Base-by-base conservation (phyloP, 2,329 filamentous ascomycete genomes). In the Truncatella angustata region DNA sequence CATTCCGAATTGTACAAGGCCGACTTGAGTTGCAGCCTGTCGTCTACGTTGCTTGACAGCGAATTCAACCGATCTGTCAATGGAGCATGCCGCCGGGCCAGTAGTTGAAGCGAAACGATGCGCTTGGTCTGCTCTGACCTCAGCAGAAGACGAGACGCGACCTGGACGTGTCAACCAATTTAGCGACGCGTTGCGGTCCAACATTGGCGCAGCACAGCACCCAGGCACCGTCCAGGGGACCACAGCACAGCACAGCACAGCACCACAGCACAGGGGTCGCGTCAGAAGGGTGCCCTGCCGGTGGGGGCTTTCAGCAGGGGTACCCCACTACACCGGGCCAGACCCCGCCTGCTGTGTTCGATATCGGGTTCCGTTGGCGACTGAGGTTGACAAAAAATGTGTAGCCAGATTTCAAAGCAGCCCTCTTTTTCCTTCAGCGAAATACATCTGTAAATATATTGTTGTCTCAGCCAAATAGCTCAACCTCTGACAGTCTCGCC, bases 111-210 rank as follows among this genome's bases (percentile, higher is more conserved):
- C n/a, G n/a, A n/a, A n/a, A n/a, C n/a, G n/a, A n/a, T n/a, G n/a
- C n/a, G n/a, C n/a, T n/a, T n/a, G n/a, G n/a, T n/a, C n/a, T n/a
- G n/a, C n/a, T n/a, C n/a, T 26, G 21, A 26, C 23, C n/a, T 28
- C 6, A 12, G n/a, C 11, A 26, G 12, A 16, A 26, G n/a, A 23
- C 16, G 57, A 69, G 66, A 74, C 73, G 73, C 73, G 73, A 69
- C 58, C 54, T 32, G 37, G 54, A 62, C 72, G 72, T 70, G 72
- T 74, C 61, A 23, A 61, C 66, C 67, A 67, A 71, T 72, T 70
- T 69, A 56, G 48, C 20, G 49, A 49, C 49, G 52, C 52, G 52
- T 49, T n/a, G n/a, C n/a, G n/a, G n/a, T n/a, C n/a, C n/a, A n/a
- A n/a, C n/a, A n/a, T n/a, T n/a, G n/a, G n/a, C n/a, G n/a, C n/a